Conservation (phyloP, 73 alveolate genomes). For the Paramecium primaurelia region DNA sequence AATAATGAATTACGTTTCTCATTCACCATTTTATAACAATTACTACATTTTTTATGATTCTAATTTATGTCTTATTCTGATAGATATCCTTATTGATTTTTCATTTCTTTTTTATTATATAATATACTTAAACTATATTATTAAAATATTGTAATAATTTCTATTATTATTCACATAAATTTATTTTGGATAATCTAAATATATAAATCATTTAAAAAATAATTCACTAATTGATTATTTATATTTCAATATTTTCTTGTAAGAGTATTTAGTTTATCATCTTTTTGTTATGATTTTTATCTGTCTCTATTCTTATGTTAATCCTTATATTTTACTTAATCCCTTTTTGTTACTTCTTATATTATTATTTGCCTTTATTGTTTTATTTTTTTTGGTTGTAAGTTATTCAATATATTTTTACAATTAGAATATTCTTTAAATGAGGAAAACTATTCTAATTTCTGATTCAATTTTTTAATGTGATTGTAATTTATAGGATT, state of each 20-base stretch:
- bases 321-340: too few relatives aligned
- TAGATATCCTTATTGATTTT: not conserved
- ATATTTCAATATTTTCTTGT: too few relatives aligned
- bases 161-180: too few relatives aligned
- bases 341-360: too few relatives aligned
- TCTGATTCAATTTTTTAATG: not conserved
- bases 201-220: too few relatives aligned
- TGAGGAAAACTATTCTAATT: not conserved
- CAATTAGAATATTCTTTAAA: not conserved
- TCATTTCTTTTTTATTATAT: not conserved
- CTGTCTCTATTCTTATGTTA: too few relatives aligned
- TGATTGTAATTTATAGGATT: not conserved
- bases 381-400: not conserved
- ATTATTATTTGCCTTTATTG: too few relatives aligned
- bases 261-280: too few relatives aligned
- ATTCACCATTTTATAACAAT: not conserved
- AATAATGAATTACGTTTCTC: not conserved
- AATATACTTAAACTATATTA: not conserved
- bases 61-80: not conserved
- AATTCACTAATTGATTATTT: too few relatives aligned
- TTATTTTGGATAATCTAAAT: too few relatives aligned
- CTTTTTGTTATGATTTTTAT: too few relatives aligned
- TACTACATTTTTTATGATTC: not conserved
- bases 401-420: not conserved
- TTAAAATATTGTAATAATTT: too few relatives aligned